These are phyloP conservation scores for Diaporthe batatas DNA, from an alignment of 2,329 filamentous ascomycete genomes.

Conservation along the genomic window DNA sequence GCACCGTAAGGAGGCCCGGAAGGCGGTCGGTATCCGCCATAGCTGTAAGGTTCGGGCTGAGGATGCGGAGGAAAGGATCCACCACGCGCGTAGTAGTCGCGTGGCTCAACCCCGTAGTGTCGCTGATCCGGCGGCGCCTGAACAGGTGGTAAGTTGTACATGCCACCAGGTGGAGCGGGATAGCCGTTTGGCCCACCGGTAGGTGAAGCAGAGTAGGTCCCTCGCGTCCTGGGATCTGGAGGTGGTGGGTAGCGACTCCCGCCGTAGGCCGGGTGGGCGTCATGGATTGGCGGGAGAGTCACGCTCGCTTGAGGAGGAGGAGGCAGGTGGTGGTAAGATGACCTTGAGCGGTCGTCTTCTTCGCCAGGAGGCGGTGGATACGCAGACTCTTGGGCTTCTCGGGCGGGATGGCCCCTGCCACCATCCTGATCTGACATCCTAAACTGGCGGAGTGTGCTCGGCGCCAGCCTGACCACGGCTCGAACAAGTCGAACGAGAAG, in stretches of 20 bases:
- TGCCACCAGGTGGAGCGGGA: slow-evolving; percentile 45
- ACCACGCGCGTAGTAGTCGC: slow-evolving; percentile 43
- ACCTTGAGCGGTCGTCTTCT: slow-evolving; percentile 56
- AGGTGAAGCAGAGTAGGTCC: slow-evolving; percentile 45
- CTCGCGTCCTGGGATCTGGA: slow-evolving; percentile 51
- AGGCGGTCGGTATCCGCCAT: slow-evolving; percentile 51
- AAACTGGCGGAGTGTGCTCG: slow-evolving; percentile 46
- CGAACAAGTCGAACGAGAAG: slow-evolving; percentile 16
- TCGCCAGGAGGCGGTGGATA: slow-evolving; percentile 58
- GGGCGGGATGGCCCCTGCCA: slow-evolving; percentile 51
- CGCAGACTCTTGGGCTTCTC: slow-evolving; percentile 56
- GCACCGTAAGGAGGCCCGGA: slow-evolving; percentile 49
- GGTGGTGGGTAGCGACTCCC: slow-evolving; percentile 55
- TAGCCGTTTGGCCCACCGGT: slow-evolving; percentile 43
- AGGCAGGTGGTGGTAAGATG: slow-evolving; percentile 47
- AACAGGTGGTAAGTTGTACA: slow-evolving; percentile 44
- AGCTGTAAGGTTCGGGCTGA: slow-evolving; percentile 40
- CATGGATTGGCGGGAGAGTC: slow-evolving; percentile 65
- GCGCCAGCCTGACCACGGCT: slow-evolving; percentile 47
- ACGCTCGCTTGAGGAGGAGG: slow-evolving; percentile 61
- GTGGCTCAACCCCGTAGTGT: slow-evolving; percentile 42
- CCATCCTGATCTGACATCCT: slow-evolving; percentile 57
- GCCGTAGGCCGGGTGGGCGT: slow-evolving; percentile 54
- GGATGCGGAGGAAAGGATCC: slow-evolving; percentile 39
- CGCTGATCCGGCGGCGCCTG: slow-evolving; percentile 42